Evolutionary conservation across 192 early-diverging fungal species (phyloP), one percentile per base, ranked within the genome.

Genomic region (Backusella psychrophila): DNA sequence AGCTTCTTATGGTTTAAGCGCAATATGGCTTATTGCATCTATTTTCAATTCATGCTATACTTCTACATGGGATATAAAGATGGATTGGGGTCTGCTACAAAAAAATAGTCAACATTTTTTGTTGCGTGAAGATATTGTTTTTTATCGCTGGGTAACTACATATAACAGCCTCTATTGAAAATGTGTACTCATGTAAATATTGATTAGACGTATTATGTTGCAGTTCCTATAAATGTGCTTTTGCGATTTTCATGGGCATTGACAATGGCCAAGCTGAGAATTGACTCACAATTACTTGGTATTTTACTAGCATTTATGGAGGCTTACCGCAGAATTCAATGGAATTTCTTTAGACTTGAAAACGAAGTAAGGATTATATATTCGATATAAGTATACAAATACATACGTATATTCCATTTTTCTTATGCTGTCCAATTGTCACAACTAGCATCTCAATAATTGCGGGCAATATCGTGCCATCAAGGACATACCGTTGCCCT

Each of bases 261-360:
- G 1, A 75, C 63, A 15, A 67, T 75, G 1, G 9, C 68, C 9
- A 36, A 65, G n/a, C 29, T 72, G 21, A 42, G 23, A 66, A 17
- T 83, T 8, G 29, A 79, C 66, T 12, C 42, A 15, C 56, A 72
- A 42, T 23, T 79, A 21, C 59, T 80, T 38, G 73, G 39, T 21
- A 80, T 83, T 44, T 38, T 80, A 6, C 7, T 77, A 17, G 82
- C 78, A 29, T 17, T 74, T 42, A 38, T 83, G 53, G 82, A 83
- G 70, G 78, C 31, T 0, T 77, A 63, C 56, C 83, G 89, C 53
- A 87, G 94, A 23, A 91, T 90, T 75, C 85, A 87, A 73, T 95
- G 94, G 94, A 94, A 93, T 81, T 89, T 95, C 53, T 93, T 94
- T 79, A 89, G 94, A 1, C 76, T 95, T 33, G 94, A 95, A 79